Base-by-base conservation (phyloP, 805 yeast genomes). In the Hanseniaspora vineae region DNA sequence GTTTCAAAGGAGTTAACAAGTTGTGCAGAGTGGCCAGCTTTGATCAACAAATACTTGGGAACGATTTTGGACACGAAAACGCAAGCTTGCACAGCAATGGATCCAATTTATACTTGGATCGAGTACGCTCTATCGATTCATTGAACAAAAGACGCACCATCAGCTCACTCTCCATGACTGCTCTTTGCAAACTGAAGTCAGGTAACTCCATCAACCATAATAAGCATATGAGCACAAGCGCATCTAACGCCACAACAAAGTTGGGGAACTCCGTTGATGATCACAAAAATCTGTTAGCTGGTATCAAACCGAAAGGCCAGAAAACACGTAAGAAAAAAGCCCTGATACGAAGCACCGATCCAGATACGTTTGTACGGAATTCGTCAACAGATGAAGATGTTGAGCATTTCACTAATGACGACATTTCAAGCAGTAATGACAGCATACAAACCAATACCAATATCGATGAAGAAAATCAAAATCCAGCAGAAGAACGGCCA, bases 361-460 rank as follows among this genome's bases (percentile, higher is more conserved):
- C 10, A 52, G 56, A 37, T 62, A 57, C 39, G 49, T 55, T 18
- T 58, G 47, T 49, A 20, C 55, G 47, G 35, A 60, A 53, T 42
- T 59, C 57, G 32, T 52, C 56, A 15, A 52, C 57, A 5, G 72
- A 66, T 46, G 72, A 68, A 45, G 72, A 68, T 49, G 73, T 66
- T 1, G 73, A 70, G 15, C 58, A 61, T n/a, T 66, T 67, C 50
- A 66, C 69, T 18, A 64, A 66, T 48, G 64, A 65, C 49, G 69
- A 60, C 37, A 42, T 49, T 49, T 49, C 4, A 47, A 39, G 35
- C 13, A 43, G 12, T 46, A 42, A 15, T 18, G 39, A 33, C 40
- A 23, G 29, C 29, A 5, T 23, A 23, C 29, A 23, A 23, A 23
- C 4, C 8, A 8, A 23, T 8, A 42, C 48, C 49, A 44, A 31